A percentile compares a stretch with the other conserved stretches of the same genome.
Evolutionary conservation across 345 rosid genomes (phyloP).

Genomic region (Durio zibethinus): DNA sequence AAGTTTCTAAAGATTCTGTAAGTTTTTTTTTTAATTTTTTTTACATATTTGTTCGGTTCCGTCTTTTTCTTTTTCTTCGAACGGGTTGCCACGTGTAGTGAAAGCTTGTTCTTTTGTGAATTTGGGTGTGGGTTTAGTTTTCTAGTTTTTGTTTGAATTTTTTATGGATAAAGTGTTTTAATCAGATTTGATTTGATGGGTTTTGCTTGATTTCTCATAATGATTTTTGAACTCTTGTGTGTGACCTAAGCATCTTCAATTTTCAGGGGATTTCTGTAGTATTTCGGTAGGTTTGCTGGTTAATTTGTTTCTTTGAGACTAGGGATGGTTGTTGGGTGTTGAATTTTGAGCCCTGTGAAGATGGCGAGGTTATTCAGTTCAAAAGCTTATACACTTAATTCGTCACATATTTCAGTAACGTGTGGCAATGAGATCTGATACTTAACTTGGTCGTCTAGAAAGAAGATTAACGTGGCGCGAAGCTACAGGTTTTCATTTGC

Average conservation of each 20-base stretch:
- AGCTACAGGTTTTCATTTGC: background rate
- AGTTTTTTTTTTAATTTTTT: slow-evolving; percentile 9
- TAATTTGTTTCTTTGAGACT: background rate
- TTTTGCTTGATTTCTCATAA: slow-evolving; percentile 4
- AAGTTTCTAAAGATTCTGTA: slow-evolving; percentile 18
- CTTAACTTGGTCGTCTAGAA: background rate
- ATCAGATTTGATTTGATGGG: background rate
- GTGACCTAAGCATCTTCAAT: background rate
- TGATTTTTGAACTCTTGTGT: background rate
- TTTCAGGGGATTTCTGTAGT: background rate
- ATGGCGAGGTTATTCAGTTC: background rate
- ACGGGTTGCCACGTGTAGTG: background rate
- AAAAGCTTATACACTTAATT: background rate
- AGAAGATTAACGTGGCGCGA: background rate
- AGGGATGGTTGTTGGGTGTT: background rate
- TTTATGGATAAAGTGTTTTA: background rate
- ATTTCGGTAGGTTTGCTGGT: background rate
- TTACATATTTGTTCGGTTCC: background rate
- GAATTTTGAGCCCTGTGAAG: background rate
- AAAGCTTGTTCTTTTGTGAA: background rate
- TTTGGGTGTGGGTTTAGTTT: background rate
- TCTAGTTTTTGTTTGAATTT: slow-evolving; percentile 9
- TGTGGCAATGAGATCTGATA: background rate
- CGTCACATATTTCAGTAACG: background rate
- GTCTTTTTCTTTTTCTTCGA: background rate